A percentile compares a stretch with the other conserved stretches of the same genome.
phyloP scores from a whole-genome alignment of 83 land plant species.

The Picea abies region DNA sequence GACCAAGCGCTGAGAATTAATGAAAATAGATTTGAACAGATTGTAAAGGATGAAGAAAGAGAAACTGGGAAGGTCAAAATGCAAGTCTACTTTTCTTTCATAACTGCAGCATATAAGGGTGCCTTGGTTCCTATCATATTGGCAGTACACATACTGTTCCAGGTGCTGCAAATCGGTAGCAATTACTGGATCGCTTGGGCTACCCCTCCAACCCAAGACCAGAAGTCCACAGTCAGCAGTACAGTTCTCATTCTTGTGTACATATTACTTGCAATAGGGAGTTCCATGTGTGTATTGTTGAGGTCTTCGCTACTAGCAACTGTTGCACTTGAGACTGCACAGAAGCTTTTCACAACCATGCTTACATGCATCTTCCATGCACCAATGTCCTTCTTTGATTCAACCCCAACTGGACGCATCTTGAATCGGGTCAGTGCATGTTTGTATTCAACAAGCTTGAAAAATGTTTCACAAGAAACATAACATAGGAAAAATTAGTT shows the following conservation, averaged over 20 bases:
- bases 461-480: neutral
- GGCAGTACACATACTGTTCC: conserved; percentile 62
- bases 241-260: conserved; percentile 55
- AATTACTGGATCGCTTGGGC: conserved; percentile 95
- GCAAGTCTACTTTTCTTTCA: conserved; percentile 60
- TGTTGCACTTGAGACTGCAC: conserved; percentile 62
- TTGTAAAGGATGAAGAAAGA: conserved; percentile 80
- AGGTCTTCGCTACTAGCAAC: conserved; percentile 50
- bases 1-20: conserved; percentile 8
- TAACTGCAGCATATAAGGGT: conserved; percentile 59
- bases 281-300: conserved; percentile 65
- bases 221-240: conserved; percentile 32
- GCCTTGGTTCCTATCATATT: conserved; percentile 58
- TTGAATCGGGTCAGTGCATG: conserved; percentile 67
- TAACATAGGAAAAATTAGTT: neutral
- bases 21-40: conserved; percentile 41
- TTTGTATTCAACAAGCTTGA: neutral
- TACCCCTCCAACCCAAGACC: conserved; percentile 45
- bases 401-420: conserved; percentile 92
- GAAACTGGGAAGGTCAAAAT: conserved; percentile 79
- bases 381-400: conserved; percentile 95
- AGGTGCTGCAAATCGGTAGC: conserved; percentile 65
- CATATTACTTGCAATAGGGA: conserved; percentile 57
- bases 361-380: conserved; percentile 59
- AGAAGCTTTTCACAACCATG: conserved; percentile 62